Conservation (phyloP, 495 filamentous ascomycete species). For the Mytilinidion resinicola region DNA sequence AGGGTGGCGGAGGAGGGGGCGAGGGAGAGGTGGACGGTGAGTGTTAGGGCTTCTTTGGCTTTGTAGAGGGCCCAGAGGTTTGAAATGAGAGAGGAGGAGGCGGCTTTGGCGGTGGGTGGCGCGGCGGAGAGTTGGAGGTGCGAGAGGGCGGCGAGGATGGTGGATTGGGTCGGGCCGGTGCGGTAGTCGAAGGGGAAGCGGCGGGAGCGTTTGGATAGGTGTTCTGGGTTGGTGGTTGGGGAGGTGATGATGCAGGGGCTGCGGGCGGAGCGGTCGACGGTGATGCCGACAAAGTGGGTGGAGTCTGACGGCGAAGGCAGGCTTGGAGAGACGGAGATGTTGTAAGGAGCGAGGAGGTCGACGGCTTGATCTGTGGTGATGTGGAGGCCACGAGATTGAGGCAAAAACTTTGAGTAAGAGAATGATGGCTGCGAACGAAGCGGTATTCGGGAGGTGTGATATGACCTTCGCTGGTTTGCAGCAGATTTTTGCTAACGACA, state of each 20-base stretch:
- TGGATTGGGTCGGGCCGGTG: slow-evolving; percentile 30
- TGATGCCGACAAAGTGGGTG: slow-evolving; percentile 52
- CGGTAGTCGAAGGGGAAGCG: slow-evolving; percentile 60
- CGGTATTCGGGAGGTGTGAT: slow-evolving; percentile 26
- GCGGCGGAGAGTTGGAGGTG: slow-evolving; percentile 48
- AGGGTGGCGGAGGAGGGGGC: slow-evolving; percentile 3
- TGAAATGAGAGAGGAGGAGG: slow-evolving; percentile 47
- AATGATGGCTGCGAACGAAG: not conserved
- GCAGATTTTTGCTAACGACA: slow-evolving; percentile 19
- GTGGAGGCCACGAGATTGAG: slow-evolving; percentile 52
- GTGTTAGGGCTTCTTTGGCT: slow-evolving; percentile 57
- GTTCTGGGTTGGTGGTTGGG: slow-evolving; percentile 39
- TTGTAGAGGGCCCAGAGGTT: slow-evolving; percentile 56
- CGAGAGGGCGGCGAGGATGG: slow-evolving; percentile 41
- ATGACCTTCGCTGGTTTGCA: slow-evolving; percentile 26
- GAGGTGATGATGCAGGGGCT: slow-evolving; percentile 65
- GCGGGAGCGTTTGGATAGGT: slow-evolving; percentile 36
- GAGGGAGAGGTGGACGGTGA: slow-evolving; percentile 22
- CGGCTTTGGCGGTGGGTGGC: slow-evolving; percentile 33
- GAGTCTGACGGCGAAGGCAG: slow-evolving; percentile 32
- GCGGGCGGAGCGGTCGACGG: slow-evolving; percentile 56
- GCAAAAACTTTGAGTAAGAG: not conserved
- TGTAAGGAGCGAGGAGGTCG: slow-evolving; percentile 51
- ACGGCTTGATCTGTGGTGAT: slow-evolving; percentile 53
- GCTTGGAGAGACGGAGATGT: slow-evolving; percentile 44